These are phyloP conservation scores for Hapsidospora chrysogenum DNA, from an alignment of 495 filamentous ascomycete genomes.

Conservation along the genomic window DNA sequence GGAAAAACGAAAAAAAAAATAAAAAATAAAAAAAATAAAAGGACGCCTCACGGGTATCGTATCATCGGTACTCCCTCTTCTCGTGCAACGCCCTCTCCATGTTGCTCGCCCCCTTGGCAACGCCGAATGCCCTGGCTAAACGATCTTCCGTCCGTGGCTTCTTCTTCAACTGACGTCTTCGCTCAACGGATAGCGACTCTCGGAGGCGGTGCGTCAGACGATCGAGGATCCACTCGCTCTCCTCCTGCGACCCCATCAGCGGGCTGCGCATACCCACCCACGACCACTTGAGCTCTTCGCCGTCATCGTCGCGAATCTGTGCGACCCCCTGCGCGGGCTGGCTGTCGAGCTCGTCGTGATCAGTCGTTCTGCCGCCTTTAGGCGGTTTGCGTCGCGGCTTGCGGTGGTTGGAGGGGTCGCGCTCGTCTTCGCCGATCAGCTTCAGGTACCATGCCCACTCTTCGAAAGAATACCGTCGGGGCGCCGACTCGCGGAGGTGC, in stretches of 20 bases:
- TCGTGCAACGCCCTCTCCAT: too few relatives aligned
- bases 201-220: conserved; percentile 38
- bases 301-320: not conserved
- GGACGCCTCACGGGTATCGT: too few relatives aligned
- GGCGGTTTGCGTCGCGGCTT: conserved; percentile 5
- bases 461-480: conserved; percentile 54
- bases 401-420: conserved; percentile 23
- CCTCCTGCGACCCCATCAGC: conserved; percentile 52
- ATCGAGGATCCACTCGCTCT: conserved; percentile 70
- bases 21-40: too few relatives aligned
- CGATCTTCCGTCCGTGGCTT: too few relatives aligned
- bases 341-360: conserved; percentile 4
- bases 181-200: conserved; percentile 26
- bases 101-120: too few relatives aligned
- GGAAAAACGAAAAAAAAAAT: too few relatives aligned
- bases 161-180: too few relatives aligned
- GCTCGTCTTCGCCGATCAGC: conserved; percentile 57
- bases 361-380: not conserved
- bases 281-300: conserved; percentile 35
- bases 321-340: not conserved
- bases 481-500: conserved; percentile 39
- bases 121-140: too few relatives aligned
- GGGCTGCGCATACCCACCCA: conserved; percentile 64
- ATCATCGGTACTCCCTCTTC: too few relatives aligned
- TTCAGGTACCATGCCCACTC: conserved; percentile 74